Base-by-base conservation (phyloP, 1,284 basidiomycete species). In the Phenoliferia sp. region DNA sequence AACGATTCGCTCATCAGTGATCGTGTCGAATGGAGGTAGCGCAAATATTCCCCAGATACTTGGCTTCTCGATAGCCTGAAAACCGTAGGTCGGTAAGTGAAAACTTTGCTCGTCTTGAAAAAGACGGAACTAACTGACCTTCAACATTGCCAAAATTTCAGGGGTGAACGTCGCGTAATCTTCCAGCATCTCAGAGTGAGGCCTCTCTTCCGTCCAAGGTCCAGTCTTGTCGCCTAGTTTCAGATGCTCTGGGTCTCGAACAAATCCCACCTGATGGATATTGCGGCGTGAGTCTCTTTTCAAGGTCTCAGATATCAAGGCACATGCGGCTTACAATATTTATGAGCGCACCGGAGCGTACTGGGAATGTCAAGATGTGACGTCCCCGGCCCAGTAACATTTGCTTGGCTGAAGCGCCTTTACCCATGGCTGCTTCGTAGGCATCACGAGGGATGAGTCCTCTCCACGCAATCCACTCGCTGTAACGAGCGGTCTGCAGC, bases 321-420 rank as follows among this genome's bases (percentile, higher is more conserved):
- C n/a, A 55, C 26, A 16, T 31, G 12, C 0, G 70, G 26, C 76
- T 73, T 4, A 66, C 69, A 48, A 78, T 62, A 62, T 79, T 79
- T 68, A 78, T 72, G 16, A 73, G 68, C 44, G 73, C 65, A 12
- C 75, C 75, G 10, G 70, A 70, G 19, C 76, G 72, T 34, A 79
- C 75, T 15, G 78, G 78, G 67, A 79, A 79, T 32, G 55, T 44
- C n/a, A 78, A 70, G 44, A 78, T 69, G 63, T 78, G 77, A 19
- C 67, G 54, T 3, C 71, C 72, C 17, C 64, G 34, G 6, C 72
- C 75, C 22, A 62, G 60, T 28, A 72, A 68, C 75, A 76, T 76
- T 36, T 71, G 70, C 66, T 76, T 66, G 62, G 69, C 74, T 36
- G 74, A 70, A 0, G 72, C 66, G 0, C 70, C 68, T 19, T 66